Evolutionary conservation across 352 stramenopile genomes (phyloP).

Genomic region (Globisporangium echinulatum): DNA sequence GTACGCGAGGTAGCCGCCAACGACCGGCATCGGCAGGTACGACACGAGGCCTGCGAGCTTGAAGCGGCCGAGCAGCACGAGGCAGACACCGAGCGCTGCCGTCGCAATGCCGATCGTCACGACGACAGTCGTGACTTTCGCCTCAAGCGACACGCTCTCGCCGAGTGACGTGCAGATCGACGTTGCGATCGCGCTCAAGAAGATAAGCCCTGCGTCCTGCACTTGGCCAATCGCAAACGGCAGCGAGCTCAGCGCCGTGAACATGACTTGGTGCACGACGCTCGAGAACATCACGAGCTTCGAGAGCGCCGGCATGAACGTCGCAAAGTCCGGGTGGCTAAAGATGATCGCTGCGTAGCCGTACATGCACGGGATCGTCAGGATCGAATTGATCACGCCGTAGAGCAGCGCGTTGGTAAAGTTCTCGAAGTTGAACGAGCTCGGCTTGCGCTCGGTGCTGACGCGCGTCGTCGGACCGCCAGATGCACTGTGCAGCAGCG

Average conservation of each 20-base stretch:
- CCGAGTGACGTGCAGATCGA: slow-evolving; percentile 84
- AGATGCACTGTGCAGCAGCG: background rate
- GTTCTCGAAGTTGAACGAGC: slow-evolving; percentile 19
- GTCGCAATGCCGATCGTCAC: slow-evolving; percentile 91
- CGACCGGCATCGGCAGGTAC: slow-evolving; percentile 95
- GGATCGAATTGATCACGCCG: slow-evolving; percentile 91
- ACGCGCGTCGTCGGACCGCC: background rate
- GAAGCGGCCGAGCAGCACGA: slow-evolving; percentile 94
- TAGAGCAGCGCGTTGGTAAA: slow-evolving; percentile 76
- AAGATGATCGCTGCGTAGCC: slow-evolving; percentile 96
- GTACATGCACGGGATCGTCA: slow-evolving; percentile 93
- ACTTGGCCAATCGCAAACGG: slow-evolving; percentile 97
- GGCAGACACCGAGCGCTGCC: slow-evolving; percentile 84
- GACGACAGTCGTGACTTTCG: slow-evolving; percentile 91
- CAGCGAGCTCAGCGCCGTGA: slow-evolving; percentile 87
- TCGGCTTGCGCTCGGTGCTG: background rate
- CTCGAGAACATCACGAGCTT: slow-evolving; percentile 97
- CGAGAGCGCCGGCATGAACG: slow-evolving; percentile 85
- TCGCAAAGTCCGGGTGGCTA: slow-evolving; percentile 82
- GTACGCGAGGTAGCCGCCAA: slow-evolving; percentile 97
- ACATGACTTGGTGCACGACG: slow-evolving; percentile 91
- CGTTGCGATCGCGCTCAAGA: slow-evolving; percentile 92
- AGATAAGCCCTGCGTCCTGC: slow-evolving; percentile 98
- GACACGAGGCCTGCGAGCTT: slow-evolving; percentile 93
- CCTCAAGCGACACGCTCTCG: slow-evolving; percentile 47